Evolutionary conservation across 2,329 filamentous ascomycete genomes (phyloP), one percentile per base, ranked within the genome.

Genomic region (Arthrobotrys sinensis): DNA sequence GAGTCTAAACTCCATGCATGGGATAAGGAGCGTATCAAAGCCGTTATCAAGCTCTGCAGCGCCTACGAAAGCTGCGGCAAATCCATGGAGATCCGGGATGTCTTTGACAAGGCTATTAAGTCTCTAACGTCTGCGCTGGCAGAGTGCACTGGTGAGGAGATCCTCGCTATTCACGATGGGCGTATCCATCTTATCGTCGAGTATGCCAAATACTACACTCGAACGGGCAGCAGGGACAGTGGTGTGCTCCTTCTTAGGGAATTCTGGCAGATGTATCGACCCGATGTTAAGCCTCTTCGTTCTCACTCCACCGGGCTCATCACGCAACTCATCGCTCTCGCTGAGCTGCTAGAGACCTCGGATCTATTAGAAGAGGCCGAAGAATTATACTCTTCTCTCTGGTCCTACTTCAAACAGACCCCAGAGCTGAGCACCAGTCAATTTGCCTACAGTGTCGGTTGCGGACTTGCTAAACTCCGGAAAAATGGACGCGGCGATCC

Each of bases 381-480:
- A 40, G 65, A 76, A 16, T 38, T 76, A 7, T 76, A 65, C 16
- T 28, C 45, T 14, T 57, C 65, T 2, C 40, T 76, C 1, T 76
- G 72, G 72, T 45, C 24, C 1, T 70, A 76, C 36, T 65, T 70
- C 46, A 69, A 69, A 10, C 72, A 76, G 34, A 65, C 65, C 2
- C 57, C 46, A 3, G 65, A 76, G 57, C 8, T 65, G 12, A 76
- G 53, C 21, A 45, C 64, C 1, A 70, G 48, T 7, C 38, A 69
- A 3, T 69, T 57, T n/a, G 57, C 65, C 4, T 76, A 69, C 32
- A 65, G 53, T 19, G 72, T 70, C 11, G 72, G 64, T 2, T 64
- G 65, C 8, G 65, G 65, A 14, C 65, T 76, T 8, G 72, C 65
- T 14, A 55, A 52, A 7, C 40, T 76, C 21, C 45, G 65, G 2